phyloP scores from a whole-genome alignment of 805 yeast species.

The Cyberlindnera americana region DNA sequence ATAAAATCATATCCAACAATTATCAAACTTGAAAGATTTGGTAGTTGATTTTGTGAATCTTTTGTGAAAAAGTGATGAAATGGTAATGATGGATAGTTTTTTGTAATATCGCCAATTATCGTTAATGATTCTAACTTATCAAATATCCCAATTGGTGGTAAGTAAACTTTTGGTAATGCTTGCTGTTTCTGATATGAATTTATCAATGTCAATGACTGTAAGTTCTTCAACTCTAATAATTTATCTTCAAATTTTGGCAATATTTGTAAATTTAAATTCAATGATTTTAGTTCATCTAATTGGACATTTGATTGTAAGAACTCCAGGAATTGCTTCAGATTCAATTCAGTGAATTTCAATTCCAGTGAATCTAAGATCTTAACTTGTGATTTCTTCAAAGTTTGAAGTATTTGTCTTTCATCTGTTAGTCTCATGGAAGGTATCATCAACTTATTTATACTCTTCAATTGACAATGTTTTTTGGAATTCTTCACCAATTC shows the following conservation, averaged over 20 bases:
- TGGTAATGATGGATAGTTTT: constrained; percentile 18
- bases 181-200: too few species aligned
- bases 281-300: too few species aligned
- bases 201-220: constrained; percentile 16
- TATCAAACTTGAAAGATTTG: constrained; percentile 17
- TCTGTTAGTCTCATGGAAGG: constrained; percentile 21
- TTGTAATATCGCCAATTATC: constrained; percentile 20
- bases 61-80: constrained; percentile 19
- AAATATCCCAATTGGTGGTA: constrained; percentile 4
- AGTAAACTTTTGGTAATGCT: constrained; percentile 9
- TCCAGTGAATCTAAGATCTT: constrained; percentile 11
- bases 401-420: constrained; percentile 21
- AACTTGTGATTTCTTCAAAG: constrained; percentile 11
- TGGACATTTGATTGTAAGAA: not conserved
- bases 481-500: constrained; percentile 13
- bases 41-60: constrained; percentile 7
- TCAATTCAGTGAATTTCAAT: constrained; percentile 15
- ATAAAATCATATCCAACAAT: constrained; percentile 25
- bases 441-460: constrained; percentile 10
- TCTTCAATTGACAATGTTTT: constrained; percentile 2
- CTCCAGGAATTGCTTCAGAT: constrained; percentile 18
- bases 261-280: constrained; percentile 20
- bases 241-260: constrained; percentile 20
- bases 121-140: constrained; percentile 13
- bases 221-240: constrained; percentile 16